Conservation (phyloP, 2,329 filamentous ascomycete genomes). For the Colletotrichum coccodes region DNA sequence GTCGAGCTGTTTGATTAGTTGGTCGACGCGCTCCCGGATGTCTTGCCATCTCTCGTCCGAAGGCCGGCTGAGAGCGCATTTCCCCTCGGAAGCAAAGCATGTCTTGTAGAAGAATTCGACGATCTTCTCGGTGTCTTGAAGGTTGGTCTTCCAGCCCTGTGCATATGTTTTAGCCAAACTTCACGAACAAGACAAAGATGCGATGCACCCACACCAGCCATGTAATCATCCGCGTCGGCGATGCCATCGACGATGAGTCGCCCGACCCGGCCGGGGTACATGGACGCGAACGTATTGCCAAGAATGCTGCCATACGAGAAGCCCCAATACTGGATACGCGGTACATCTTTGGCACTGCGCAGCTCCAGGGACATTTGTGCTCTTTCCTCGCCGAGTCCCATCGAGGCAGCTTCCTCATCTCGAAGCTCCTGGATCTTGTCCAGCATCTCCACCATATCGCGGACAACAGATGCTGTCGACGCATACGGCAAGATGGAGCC, state of each 20-base stretch:
- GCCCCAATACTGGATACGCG: slow-evolving; percentile 57
- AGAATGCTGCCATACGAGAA: slow-evolving; percentile 56
- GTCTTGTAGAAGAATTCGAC: slow-evolving; percentile 45
- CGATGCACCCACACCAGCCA: slow-evolving; percentile 38
- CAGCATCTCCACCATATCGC: slow-evolving; percentile 57
- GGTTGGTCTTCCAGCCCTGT: slow-evolving; percentile 48
- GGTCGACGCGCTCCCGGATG: slow-evolving; percentile 45
- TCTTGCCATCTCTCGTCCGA: slow-evolving; percentile 40
- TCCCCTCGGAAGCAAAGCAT: slow-evolving; percentile 44
- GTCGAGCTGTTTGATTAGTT: slow-evolving; percentile 42
- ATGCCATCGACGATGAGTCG: slow-evolving; percentile 54
- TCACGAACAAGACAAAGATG: too few species aligned
- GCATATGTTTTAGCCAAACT: background rate
- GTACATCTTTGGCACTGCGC: slow-evolving; percentile 8
- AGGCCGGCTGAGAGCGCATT: slow-evolving; percentile 41
- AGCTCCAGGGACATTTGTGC: background rate
- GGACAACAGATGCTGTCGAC: slow-evolving; percentile 49
- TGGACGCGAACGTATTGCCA: slow-evolving; percentile 47
- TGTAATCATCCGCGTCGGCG: slow-evolving; percentile 49
- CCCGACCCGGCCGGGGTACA: slow-evolving; percentile 49
- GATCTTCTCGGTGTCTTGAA: slow-evolving; percentile 48
- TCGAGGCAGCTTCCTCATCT: slow-evolving; percentile 10
- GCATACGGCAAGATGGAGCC: slow-evolving; percentile 46
- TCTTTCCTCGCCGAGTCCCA: background rate
- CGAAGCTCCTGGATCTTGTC: slow-evolving; percentile 50